Conservation (phyloP, 202 grass and related monocot species). For the Hordeum pubiflorum region DNA sequence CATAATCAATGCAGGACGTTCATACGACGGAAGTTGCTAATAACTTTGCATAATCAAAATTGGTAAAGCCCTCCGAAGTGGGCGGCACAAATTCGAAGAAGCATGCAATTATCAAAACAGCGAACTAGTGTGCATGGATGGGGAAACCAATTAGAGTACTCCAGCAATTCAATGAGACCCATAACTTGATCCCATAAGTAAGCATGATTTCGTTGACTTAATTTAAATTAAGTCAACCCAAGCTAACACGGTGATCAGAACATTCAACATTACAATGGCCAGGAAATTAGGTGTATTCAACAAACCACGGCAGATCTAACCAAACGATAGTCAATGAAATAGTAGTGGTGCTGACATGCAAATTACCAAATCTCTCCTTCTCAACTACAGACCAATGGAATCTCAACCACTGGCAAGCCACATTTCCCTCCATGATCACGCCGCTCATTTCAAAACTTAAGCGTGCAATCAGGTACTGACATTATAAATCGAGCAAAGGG, state of each 20-base stretch:
- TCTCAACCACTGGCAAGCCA: not conserved
- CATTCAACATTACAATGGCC: not conserved
- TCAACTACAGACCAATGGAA: not conserved
- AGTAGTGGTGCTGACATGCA: not conserved
- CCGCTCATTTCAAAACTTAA: not conserved
- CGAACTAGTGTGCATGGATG: not conserved
- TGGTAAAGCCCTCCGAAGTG: not conserved
- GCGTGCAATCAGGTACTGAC: not conserved
- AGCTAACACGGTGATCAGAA: not conserved
- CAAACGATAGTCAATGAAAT: not conserved
- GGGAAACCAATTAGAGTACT: not conserved
- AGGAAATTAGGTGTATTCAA: slow-evolving; percentile 1
- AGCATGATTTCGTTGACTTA: not conserved
- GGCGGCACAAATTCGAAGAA: not conserved
- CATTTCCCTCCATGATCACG: not conserved
- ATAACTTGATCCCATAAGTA: not conserved
- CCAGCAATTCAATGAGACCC: not conserved
- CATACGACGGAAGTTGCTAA: not conserved
- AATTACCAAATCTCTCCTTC: not conserved
- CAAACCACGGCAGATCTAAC: slow-evolving; percentile 9
- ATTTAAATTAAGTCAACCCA: not conserved
- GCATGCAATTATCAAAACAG: not conserved
- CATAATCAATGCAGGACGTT: not conserved
- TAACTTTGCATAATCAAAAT: not conserved
- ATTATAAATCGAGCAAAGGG: not conserved